Conservation (phyloP, 257 asterid genomes). For the Solanum medicagineum region DNA sequence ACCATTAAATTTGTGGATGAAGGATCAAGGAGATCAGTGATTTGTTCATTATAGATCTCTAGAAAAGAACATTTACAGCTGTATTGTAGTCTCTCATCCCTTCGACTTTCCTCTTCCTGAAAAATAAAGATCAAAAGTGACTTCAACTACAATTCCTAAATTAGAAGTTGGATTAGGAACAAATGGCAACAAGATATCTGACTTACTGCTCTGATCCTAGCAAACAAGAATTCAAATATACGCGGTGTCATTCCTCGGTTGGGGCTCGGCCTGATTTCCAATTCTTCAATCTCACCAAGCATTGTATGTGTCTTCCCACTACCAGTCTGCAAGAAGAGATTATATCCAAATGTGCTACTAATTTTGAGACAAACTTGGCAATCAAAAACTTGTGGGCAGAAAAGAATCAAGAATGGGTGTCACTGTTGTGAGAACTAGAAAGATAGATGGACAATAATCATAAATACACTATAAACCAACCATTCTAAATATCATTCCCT, state of each 20-base stretch:
- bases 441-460: background rate
- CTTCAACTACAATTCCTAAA: background rate
- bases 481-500: background rate
- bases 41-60: slow-evolving; percentile 93
- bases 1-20: slow-evolving; percentile 91
- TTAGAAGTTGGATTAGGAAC: background rate
- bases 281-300: slow-evolving; percentile 88
- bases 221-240: slow-evolving; percentile 89
- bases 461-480: background rate
- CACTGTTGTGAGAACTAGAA: background rate
- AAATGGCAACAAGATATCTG: background rate
- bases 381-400: background rate
- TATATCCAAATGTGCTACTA: background rate
- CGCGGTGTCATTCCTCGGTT: slow-evolving; percentile 98
- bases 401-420: background rate
- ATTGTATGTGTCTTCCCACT: slow-evolving; percentile 96
- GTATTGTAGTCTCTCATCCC: slow-evolving; percentile 68
- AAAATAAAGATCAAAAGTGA: background rate
- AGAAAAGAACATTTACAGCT: slow-evolving; percentile 90
- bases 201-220: slow-evolving; percentile 88
- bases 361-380: background rate
- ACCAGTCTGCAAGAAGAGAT: slow-evolving; percentile 58
- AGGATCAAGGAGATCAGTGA: slow-evolving; percentile 93
- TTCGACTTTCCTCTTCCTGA: slow-evolving; percentile 87
- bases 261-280: slow-evolving; percentile 63